A percentile compares a stretch with the other conserved stretches of the same genome.
These are phyloP conservation scores for Neophaeococcomyces aloes DNA, from an alignment of 2,329 filamentous ascomycete species.

Conservation along the genomic window DNA sequence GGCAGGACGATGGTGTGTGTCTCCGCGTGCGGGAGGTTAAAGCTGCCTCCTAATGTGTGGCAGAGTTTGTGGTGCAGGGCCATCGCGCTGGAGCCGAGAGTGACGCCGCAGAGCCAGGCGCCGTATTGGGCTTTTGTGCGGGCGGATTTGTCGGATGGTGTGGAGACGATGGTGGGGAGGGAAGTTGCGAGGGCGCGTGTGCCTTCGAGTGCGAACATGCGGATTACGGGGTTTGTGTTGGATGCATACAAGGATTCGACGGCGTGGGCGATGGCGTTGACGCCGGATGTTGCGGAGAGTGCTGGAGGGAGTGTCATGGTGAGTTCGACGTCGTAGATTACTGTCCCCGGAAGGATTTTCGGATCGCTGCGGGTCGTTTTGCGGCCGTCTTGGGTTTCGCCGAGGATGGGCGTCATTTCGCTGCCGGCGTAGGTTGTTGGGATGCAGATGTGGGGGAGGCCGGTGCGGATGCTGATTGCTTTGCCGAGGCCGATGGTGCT, in stretches of 20 bases:
- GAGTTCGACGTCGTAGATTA: conserved; percentile 56
- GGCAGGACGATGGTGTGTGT: conserved; percentile 55
- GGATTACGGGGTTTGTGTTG: conserved; percentile 52
- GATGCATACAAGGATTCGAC: conserved; percentile 55
- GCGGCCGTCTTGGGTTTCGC: conserved; percentile 48
- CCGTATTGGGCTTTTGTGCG: conserved; percentile 49
- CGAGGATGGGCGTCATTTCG: conserved; percentile 56
- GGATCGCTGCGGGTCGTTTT: conserved; percentile 50
- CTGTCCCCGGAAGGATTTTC: conserved; percentile 49
- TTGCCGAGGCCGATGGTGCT: conserved; percentile 55
- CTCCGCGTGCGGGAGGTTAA: conserved; percentile 55
- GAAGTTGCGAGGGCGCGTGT: conserved; percentile 43
- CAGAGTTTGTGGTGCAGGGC: conserved; percentile 59
- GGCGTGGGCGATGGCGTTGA: conserved; percentile 57
- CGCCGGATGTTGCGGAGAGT: conserved; percentile 48
- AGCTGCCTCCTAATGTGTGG: conserved; percentile 53
- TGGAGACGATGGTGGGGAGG: conserved; percentile 44
- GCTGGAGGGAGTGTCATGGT: conserved; percentile 47
- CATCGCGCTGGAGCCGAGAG: conserved; percentile 51
- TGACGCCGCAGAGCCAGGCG: conserved; percentile 54
- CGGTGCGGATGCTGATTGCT: conserved; percentile 44
- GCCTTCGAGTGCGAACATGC: conserved; percentile 48
- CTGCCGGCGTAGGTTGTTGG: conserved; percentile 53
- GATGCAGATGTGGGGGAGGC: conserved; percentile 48
- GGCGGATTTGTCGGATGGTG: conserved; percentile 33